Percentiles rank a stretch among this genome's conserved stretches.
phyloP scores from a whole-genome alignment of 73 alveolate species.

The Tetrahymena thermophila region DNA sequence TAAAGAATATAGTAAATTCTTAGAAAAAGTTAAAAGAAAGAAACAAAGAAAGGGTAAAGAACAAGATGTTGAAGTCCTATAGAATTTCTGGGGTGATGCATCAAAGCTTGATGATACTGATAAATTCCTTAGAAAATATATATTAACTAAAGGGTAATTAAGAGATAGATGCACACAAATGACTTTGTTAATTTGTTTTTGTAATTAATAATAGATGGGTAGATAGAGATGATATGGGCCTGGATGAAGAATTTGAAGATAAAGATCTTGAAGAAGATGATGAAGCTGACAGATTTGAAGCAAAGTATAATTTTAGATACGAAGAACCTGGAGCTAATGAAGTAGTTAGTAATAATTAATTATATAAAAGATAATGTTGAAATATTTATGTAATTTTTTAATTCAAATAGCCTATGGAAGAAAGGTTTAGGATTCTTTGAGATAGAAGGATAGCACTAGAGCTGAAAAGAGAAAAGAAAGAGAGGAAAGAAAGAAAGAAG shows the following conservation, averaged over 20 bases:
- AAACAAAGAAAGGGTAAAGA: not conserved
- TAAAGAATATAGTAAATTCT: slow-evolving; percentile 21
- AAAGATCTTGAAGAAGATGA: slow-evolving; percentile 27
- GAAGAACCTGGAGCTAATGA: slow-evolving; percentile 32
- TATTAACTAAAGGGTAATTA: slow-evolving; percentile 31
- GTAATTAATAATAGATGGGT: not conserved
- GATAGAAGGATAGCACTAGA: slow-evolving; percentile 29
- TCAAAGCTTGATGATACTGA: slow-evolving; percentile 29
- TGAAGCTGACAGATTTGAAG: slow-evolving; percentile 28
- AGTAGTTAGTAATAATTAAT: not conserved
- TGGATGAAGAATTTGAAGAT: slow-evolving; percentile 14
- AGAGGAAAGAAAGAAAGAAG: slow-evolving; percentile 19
- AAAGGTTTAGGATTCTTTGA: slow-evolving; percentile 8
- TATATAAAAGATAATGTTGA: not conserved
- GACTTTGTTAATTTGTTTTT: not conserved
- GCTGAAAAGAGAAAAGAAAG: slow-evolving; percentile 15
- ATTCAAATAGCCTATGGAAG: slow-evolving; percentile 17
- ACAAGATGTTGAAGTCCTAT: not conserved
- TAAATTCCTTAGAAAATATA: slow-evolving; percentile 39
- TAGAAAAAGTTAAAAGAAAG: slow-evolving; percentile 7
- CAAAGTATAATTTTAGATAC: slow-evolving; percentile 32
- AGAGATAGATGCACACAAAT: not conserved
- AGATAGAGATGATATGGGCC: slow-evolving; percentile 27
- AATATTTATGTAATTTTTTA: not conserved
- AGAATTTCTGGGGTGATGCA: slow-evolving; percentile 35